These are phyloP conservation scores for Oidium heveae DNA, from an alignment of 2,329 filamentous ascomycete species.

Conservation along the genomic window DNA sequence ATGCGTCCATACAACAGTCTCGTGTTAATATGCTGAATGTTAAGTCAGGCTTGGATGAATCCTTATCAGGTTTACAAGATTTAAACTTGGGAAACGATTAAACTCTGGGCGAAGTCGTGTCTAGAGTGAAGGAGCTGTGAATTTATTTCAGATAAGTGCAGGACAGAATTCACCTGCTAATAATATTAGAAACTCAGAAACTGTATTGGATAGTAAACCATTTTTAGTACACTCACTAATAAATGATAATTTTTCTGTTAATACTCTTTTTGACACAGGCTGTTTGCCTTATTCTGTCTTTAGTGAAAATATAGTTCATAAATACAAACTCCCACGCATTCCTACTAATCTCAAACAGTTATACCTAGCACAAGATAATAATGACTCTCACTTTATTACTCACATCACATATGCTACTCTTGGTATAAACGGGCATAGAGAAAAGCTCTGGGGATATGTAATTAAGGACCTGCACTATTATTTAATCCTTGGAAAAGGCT, in stretches of 20 bases:
- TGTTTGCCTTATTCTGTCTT: not conserved
- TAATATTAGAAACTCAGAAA: not conserved
- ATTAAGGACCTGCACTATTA: not conserved
- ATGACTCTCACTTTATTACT: not conserved
- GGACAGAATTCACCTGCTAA: not conserved
- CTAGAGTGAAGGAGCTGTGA: not conserved
- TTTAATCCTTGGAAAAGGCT: not conserved
- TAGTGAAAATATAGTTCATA: not conserved
- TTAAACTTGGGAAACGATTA: no score
- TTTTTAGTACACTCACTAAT: not conserved
- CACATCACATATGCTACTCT: not conserved
- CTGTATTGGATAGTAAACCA: not conserved
- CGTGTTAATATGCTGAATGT: no score
- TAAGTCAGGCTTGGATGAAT: no score
- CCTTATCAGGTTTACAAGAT: no score
- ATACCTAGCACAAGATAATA: not conserved
- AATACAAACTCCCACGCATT: not conserved
- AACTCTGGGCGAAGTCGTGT: not conserved
- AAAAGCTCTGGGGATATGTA: not conserved
- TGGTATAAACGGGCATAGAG: not conserved
- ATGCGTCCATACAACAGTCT: no score
- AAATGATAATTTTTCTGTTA: slow-evolving; percentile 1
- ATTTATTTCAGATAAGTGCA: not conserved
- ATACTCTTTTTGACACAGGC: not conserved
- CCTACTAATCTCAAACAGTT: not conserved